phyloP scores from a whole-genome alignment of 2,329 filamentous ascomycete species.

The Talaromyces atroroseus region DNA sequence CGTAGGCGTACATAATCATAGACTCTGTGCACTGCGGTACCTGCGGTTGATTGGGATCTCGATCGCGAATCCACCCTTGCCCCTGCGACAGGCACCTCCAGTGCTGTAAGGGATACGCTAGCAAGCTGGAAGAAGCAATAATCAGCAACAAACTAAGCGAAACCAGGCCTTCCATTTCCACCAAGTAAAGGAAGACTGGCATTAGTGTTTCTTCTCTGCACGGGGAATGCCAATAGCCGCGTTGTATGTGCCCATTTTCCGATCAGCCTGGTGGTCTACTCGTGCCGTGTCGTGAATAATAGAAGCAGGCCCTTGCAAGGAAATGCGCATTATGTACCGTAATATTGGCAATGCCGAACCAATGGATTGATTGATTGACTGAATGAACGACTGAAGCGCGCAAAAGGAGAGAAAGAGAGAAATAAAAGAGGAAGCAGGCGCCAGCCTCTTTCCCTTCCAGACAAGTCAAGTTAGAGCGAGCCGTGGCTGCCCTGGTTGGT shows the following conservation, averaged over 20 bases:
- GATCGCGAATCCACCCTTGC: constrained; percentile 4
- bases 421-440: no score
- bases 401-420: no score
- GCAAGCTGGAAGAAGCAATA: not conserved
- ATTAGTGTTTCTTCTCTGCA: not conserved
- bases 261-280: not conserved
- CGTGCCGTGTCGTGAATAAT: not conserved
- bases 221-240: constrained; percentile 12
- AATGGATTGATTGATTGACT: no score
- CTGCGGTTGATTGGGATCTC: constrained; percentile 1
- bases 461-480: no score
- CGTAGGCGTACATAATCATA: not conserved
- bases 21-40: not conserved
- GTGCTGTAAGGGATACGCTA: constrained; percentile 2
- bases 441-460: no score
- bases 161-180: not conserved
- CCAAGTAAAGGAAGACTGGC: not conserved
- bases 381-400: no score
- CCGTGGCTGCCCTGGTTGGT: not conserved
- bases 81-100: not conserved
- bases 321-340: not conserved
- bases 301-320: not conserved
- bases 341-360: no score
- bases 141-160: not conserved
- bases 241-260: not conserved